Conservation (phyloP, 73 alveolate species). For the Paraurostyla sp. region DNA sequence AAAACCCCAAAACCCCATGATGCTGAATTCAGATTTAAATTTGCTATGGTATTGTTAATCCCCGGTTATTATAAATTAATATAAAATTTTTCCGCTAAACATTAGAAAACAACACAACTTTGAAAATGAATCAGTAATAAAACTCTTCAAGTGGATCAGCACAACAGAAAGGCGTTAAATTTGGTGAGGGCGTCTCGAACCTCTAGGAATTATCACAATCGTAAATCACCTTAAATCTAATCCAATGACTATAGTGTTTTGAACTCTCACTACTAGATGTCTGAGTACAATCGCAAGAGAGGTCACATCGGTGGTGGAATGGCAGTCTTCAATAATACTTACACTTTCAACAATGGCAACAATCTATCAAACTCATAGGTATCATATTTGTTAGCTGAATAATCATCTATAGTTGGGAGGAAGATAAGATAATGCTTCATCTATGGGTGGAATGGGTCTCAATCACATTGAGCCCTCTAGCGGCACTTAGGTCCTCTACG, state of each 20-base stretch:
- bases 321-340: not conserved
- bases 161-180: not conserved
- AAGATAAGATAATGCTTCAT: slow-evolving; percentile 3
- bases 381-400: too few relatives aligned
- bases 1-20: too few relatives aligned
- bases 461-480: slow-evolving; percentile 30
- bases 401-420: too few relatives aligned
- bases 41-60: too few relatives aligned
- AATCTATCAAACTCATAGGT: not conserved
- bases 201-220: slow-evolving; percentile 55
- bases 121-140: slow-evolving; percentile 42
- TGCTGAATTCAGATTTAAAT: too few relatives aligned
- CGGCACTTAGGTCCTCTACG: slow-evolving; percentile 91
- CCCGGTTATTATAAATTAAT: slow-evolving; percentile 37
- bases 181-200: slow-evolving; percentile 33
- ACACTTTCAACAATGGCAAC: not conserved
- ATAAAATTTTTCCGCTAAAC: slow-evolving; percentile 53
- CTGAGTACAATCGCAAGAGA: slow-evolving; percentile 68
- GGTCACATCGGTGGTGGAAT: slow-evolving; percentile 68
- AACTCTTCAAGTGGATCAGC: slow-evolving; percentile 32
- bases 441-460: slow-evolving; percentile 26
- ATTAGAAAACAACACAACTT: not conserved
- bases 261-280: slow-evolving; percentile 38
- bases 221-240: slow-evolving; percentile 14
- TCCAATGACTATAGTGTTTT: slow-evolving; percentile 30